Evolutionary conservation across 768 basidiomycete species (phyloP).

Genomic region (Collybia mongolica): DNA sequence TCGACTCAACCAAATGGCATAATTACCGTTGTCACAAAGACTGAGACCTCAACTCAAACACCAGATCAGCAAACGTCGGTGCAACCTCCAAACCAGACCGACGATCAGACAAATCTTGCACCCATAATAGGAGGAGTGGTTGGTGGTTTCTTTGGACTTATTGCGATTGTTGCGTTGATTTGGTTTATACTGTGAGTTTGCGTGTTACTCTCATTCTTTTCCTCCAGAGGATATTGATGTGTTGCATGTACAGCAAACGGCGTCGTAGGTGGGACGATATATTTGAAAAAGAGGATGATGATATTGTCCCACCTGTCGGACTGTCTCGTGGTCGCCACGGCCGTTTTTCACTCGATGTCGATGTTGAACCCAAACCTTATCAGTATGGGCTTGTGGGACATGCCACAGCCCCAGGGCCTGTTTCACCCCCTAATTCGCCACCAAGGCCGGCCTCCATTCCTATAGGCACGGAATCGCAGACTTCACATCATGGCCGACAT

Average conservation of each 20-base stretch:
- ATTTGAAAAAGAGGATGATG: conserved; percentile 43
- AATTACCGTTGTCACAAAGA: conserved; percentile 32
- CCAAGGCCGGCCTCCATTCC: conserved; percentile 17
- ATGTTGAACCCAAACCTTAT: conserved; percentile 53
- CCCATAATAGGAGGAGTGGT: conserved; percentile 54
- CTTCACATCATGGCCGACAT: conserved; percentile 21
- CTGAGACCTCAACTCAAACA: conserved; percentile 33
- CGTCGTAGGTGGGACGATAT: conserved; percentile 50
- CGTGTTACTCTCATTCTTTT: conserved; percentile 5
- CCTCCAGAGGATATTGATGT: conserved; percentile 7
- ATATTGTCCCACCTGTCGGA: conserved; percentile 16
- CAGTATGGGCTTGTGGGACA: conserved; percentile 63
- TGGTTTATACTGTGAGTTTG: conserved; percentile 51
- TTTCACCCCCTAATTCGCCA: conserved; percentile 36
- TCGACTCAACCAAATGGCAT: conserved; percentile 41
- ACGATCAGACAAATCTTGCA: conserved; percentile 29
- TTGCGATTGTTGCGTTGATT: conserved; percentile 40
- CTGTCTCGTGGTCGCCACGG: conserved; percentile 18
- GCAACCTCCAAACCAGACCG: conserved; percentile 6
- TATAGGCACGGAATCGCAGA: conserved; percentile 8
- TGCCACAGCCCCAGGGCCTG: conserved; percentile 26
- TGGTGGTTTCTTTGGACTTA: conserved; percentile 52
- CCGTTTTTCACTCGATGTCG: conserved; percentile 28
- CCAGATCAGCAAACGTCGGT: conserved; percentile 21
- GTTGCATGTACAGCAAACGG: conserved; percentile 38